Percentiles rank a stretch among this genome's conserved stretches.
Evolutionary conservation across 306 rosid genomes (phyloP).

Genomic region (Prunus kanzakura): DNA sequence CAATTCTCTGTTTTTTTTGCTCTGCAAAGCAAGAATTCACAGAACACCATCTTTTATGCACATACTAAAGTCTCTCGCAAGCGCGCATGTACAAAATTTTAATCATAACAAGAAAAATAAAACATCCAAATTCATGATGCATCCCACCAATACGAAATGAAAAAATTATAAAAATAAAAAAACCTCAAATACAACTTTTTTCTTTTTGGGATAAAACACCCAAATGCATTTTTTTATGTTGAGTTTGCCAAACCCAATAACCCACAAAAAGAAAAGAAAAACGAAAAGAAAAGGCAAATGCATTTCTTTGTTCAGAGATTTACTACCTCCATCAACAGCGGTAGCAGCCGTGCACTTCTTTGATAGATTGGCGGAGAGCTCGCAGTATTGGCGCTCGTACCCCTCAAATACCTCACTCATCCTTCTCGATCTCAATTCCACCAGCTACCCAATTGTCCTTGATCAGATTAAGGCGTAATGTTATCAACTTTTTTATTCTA

Average conservation of each 20-base stretch:
- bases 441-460: neutral
- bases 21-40: constrained; percentile 29
- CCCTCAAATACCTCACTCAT: constrained; percentile 30
- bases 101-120: neutral
- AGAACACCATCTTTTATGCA: neutral
- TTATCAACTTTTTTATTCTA: neutral
- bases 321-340: constrained; percentile 47
- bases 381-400: constrained; percentile 49
- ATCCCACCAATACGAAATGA: neutral
- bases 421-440: neutral
- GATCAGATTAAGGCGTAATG: neutral
- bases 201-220: neutral
- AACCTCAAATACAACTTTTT: neutral
- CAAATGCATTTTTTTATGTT: too few relatives aligned
- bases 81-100: neutral
- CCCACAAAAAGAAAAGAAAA: neutral
- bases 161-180: neutral
- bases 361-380: constrained; percentile 46
- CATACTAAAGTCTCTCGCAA: neutral
- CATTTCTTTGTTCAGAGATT: neutral
- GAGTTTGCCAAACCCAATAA: too few relatives aligned
- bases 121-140: neutral
- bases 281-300: neutral
- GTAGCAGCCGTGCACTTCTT: constrained; percentile 44
- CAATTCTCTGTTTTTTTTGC: constrained; percentile 44